These are phyloP conservation scores for Apiospora aurea DNA, from an alignment of 2,329 filamentous ascomycete genomes.

Conservation along the genomic window DNA sequence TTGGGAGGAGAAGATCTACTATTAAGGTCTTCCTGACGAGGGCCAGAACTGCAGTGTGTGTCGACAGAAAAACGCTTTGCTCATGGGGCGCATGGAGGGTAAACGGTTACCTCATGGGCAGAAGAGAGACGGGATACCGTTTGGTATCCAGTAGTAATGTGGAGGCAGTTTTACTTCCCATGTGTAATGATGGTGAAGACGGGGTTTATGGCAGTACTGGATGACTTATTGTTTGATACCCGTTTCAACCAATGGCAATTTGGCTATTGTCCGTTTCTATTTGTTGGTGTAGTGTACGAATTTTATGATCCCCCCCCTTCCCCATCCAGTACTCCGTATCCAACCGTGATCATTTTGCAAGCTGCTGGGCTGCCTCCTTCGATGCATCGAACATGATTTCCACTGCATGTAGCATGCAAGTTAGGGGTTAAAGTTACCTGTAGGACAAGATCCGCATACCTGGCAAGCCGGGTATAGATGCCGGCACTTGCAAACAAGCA, in stretches of 20 bases:
- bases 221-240: slow-evolving; percentile 21
- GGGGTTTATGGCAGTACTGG: not conserved
- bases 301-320: not conserved
- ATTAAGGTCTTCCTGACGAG: slow-evolving; percentile 31
- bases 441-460: not conserved
- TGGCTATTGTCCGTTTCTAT: not conserved
- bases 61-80: not conserved
- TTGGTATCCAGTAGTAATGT: not conserved
- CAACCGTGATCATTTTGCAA: no score
- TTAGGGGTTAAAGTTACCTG: not conserved
- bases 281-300: not conserved
- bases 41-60: not conserved
- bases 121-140: not conserved
- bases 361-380: not conserved
- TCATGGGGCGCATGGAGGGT: not conserved
- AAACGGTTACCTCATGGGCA: not conserved
- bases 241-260: slow-evolving; percentile 13
- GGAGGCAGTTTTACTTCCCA: not conserved
- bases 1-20: slow-evolving; percentile 46
- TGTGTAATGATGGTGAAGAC: not conserved
- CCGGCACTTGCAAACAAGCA: not conserved
- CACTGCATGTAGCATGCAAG: not conserved
- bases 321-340: not conserved
- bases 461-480: not conserved
- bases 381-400: not conserved